Evolutionary conservation across 2,329 filamentous ascomycete genomes (phyloP).

Genomic region (Fusarium sp.): DNA sequence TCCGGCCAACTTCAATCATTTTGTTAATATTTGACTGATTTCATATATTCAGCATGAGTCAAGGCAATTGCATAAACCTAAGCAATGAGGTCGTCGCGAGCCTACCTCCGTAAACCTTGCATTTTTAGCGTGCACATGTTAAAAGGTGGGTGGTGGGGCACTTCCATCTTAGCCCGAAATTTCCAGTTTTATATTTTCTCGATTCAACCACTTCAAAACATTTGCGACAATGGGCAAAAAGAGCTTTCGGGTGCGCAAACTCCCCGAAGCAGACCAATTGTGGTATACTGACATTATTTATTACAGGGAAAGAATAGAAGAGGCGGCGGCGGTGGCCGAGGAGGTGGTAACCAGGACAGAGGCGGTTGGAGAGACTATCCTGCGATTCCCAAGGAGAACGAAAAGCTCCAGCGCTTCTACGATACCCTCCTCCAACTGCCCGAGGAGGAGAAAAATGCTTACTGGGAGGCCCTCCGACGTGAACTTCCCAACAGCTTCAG

Average conservation of each 20-base stretch:
- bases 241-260: slow-evolving; percentile 52
- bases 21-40: no score
- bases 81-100: slow-evolving; percentile 4
- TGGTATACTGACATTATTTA: slow-evolving; percentile 33
- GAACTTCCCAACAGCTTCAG: slow-evolving; percentile 98
- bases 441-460: slow-evolving; percentile 81
- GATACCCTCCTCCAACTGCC: slow-evolving; percentile 80
- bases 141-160: slow-evolving; percentile 40
- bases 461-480: slow-evolving; percentile 85
- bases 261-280: slow-evolving; percentile 25
- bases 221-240: slow-evolving; percentile 55
- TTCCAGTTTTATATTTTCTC: slow-evolving; percentile 39
- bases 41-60: no score
- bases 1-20: no score
- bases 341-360: slow-evolving; percentile 40
- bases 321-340: slow-evolving; percentile 55
- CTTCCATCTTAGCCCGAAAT: slow-evolving; percentile 40
- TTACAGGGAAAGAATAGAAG: slow-evolving; percentile 55
- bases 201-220: slow-evolving; percentile 39
- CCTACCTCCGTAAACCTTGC: slow-evolving; percentile 12
- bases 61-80: no score
- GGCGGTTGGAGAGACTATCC: slow-evolving; percentile 55
- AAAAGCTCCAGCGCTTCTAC: slow-evolving; percentile 89
- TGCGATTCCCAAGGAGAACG: slow-evolving; percentile 79
- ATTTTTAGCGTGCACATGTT: slow-evolving; percentile 41